phyloP scores from a whole-genome alignment of 2,329 filamentous ascomycete genomes.

The Anthostomella pinea region DNA sequence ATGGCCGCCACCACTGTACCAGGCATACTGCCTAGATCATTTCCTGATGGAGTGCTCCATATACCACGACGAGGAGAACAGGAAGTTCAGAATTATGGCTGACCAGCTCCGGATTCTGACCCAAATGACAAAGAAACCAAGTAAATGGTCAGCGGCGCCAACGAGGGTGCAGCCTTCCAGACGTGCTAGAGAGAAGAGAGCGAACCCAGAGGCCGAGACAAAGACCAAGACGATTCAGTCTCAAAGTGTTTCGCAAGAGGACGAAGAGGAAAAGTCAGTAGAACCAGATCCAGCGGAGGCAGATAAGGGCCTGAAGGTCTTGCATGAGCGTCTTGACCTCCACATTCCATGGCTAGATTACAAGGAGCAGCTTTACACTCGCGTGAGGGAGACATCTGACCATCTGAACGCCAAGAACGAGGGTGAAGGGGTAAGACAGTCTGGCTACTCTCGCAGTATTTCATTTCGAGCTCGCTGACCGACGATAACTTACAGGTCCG shows the following conservation, averaged over 20 bases:
- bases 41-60: slow-evolving; percentile 27
- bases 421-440: not conserved
- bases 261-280: not conserved
- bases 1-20: slow-evolving; percentile 22
- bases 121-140: slow-evolving; percentile 9
- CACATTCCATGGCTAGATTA: not conserved
- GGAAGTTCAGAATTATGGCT: slow-evolving; percentile 9
- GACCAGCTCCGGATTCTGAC: slow-evolving; percentile 7
- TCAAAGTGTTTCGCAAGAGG: slow-evolving; percentile 2
- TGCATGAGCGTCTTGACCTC: not conserved
- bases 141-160: slow-evolving; percentile 8
- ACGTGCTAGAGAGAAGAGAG: slow-evolving; percentile 19
- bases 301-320: too few relatives aligned
- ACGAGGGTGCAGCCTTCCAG: slow-evolving; percentile 23
- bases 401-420: not conserved
- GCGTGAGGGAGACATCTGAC: not conserved
- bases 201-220: slow-evolving; percentile 1
- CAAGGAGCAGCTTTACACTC: not conserved
- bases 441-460: too few relatives aligned
- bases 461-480: too few relatives aligned
- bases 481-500: too few relatives aligned
- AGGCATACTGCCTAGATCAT: slow-evolving; percentile 26
- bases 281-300: not conserved
- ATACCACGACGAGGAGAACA: slow-evolving; percentile 23
- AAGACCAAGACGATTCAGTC: not conserved